Evolutionary conservation across 257 asterid genomes (phyloP).

Genomic region (Gardenia jasminoides): DNA sequence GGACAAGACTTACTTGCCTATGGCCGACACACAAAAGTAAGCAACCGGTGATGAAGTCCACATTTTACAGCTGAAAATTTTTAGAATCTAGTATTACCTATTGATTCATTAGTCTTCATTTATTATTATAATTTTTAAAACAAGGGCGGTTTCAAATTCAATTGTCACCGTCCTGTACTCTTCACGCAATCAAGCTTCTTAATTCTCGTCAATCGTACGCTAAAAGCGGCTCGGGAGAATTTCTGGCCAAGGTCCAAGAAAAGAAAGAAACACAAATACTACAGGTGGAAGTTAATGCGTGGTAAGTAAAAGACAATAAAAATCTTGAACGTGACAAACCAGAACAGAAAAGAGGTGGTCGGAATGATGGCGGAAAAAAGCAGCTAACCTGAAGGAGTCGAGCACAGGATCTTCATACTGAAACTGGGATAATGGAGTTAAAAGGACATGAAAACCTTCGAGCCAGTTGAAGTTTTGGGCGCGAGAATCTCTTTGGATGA

Average conservation of each 20-base stretch:
- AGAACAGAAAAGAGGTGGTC: not conserved
- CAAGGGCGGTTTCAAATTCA: too few species aligned
- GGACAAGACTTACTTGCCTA: not conserved
- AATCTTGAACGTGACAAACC: not conserved
- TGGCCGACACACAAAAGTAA: conserved; percentile 5
- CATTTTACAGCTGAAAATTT: not conserved
- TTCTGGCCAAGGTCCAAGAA: too few species aligned
- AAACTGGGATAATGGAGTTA: conserved; percentile 28
- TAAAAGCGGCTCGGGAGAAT: not conserved
- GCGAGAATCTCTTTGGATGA: conserved; percentile 27
- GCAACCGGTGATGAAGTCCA: too few species aligned
- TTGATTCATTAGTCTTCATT: too few species aligned
- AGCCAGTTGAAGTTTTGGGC: conserved; percentile 49
- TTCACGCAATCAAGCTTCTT: too few species aligned
- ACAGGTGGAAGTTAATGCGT: not conserved
- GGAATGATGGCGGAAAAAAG: not conserved
- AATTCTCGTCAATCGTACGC: too few species aligned
- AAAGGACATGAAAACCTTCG: conserved; percentile 70
- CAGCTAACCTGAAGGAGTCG: conserved; percentile 60
- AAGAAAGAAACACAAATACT: not conserved
- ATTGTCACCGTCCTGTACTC: too few species aligned
- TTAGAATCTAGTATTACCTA: too few species aligned
- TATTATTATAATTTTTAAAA: too few species aligned
- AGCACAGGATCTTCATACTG: conserved; percentile 42
- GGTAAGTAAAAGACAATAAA: not conserved